Percentiles rank a stretch among this genome's conserved stretches.
These are phyloP conservation scores for Serendipita sp. DNA, from an alignment of 768 basidiomycete genomes.

Conservation along the genomic window DNA sequence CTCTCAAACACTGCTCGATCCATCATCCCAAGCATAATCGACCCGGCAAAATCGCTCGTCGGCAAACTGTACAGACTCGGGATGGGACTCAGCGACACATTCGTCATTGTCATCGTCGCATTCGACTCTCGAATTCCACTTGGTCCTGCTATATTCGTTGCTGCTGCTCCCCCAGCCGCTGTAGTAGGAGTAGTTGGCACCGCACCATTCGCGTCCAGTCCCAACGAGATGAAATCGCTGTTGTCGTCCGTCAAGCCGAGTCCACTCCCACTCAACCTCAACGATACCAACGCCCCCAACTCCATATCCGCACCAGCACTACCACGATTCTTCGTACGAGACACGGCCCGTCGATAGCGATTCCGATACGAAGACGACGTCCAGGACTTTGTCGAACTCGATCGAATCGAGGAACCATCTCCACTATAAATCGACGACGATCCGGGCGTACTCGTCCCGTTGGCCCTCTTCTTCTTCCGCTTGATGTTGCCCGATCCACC, in stretches of 20 bases:
- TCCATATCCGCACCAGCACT: too few species aligned
- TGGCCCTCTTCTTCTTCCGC: background rate
- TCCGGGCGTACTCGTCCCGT: background rate
- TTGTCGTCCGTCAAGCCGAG: too few species aligned
- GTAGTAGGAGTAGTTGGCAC: too few species aligned
- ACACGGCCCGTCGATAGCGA: background rate
- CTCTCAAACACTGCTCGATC: background rate
- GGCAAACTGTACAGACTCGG: background rate
- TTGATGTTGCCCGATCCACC: conserved; percentile 2
- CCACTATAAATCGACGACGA: background rate
- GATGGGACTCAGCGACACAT: background rate
- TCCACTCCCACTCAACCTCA: too few species aligned
- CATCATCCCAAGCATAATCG: background rate
- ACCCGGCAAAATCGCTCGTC: background rate
- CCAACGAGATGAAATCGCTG: too few species aligned
- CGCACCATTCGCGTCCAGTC: too few species aligned
- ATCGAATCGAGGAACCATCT: background rate
- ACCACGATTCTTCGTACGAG: background rate
- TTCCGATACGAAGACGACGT: background rate
- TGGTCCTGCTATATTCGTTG: too few species aligned
- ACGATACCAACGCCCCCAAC: too few species aligned
- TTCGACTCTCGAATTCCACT: background rate
- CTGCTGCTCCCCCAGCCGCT: too few species aligned
- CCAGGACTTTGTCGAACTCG: background rate
- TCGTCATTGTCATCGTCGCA: background rate